Conservation (phyloP, 2,329 filamentous ascomycete species). For the Sclerotinia spermophila region DNA sequence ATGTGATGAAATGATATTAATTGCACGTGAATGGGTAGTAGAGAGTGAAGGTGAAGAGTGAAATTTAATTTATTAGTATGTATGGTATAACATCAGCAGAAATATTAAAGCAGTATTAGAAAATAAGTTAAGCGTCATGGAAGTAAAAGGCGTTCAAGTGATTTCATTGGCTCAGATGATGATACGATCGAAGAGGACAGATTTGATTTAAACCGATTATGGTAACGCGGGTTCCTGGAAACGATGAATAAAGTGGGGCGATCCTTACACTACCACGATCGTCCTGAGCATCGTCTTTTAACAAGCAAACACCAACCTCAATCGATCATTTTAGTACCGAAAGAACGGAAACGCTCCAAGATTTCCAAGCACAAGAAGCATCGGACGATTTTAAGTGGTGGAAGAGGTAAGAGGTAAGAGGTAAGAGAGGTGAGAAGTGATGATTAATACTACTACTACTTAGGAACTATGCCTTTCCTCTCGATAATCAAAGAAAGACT, state of each 20-base stretch:
- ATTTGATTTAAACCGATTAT: neutral
- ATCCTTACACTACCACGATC: neutral
- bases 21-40: too few species aligned
- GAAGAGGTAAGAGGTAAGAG: neutral
- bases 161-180: neutral
- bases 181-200: neutral
- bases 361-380: neutral
- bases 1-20: too few species aligned
- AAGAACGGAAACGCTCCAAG: neutral
- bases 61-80: neutral
- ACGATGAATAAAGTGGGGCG: slow-evolving; percentile 1
- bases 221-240: neutral
- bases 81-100: neutral
- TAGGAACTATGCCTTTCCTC: neutral
- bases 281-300: slow-evolving; percentile 1
- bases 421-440: neutral
- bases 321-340: neutral
- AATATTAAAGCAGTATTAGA: neutral
- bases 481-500: neutral
- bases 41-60: neutral
- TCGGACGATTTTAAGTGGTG: neutral
- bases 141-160: neutral
- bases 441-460: neutral
- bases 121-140: neutral
- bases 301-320: neutral